These are phyloP conservation scores for Aquanectria penicillioides DNA, from an alignment of 2,329 filamentous ascomycete genomes.

Conservation along the genomic window DNA sequence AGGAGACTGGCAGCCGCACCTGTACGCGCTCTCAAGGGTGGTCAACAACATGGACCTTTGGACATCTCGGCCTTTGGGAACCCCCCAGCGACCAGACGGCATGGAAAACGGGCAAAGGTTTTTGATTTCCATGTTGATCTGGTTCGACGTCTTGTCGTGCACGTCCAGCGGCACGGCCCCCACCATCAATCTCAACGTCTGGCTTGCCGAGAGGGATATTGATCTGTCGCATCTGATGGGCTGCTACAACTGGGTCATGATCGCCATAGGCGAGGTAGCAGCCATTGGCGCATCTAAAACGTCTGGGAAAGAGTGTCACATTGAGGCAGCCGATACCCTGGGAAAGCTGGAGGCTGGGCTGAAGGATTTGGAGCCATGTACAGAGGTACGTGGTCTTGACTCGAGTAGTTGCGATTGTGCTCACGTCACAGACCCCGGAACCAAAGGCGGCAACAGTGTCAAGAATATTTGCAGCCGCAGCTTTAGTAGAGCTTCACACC, in stretches of 20 bases:
- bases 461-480: slow-evolving; percentile 27
- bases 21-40: slow-evolving; percentile 28
- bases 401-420: neutral
- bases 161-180: slow-evolving; percentile 23
- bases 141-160: slow-evolving; percentile 34
- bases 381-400: neutral
- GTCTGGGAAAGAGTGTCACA: too few relatives aligned
- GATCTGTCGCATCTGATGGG: slow-evolving; percentile 36
- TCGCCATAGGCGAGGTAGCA: slow-evolving; percentile 29
- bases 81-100: neutral
- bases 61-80: neutral
- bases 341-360: neutral
- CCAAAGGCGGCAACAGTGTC: neutral
- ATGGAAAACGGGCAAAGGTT: slow-evolving; percentile 34
- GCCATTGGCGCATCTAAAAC: too few relatives aligned
- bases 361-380: neutral
- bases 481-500: slow-evolving; percentile 27
- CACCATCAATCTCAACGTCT: slow-evolving; percentile 17
- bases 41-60: slow-evolving; percentile 16
- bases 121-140: slow-evolving; percentile 29
- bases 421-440: neutral
- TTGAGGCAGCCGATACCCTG: neutral
- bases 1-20: slow-evolving; percentile 34
- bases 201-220: slow-evolving; percentile 18
- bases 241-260: slow-evolving; percentile 32